These are phyloP conservation scores for Dendrobium catenatum DNA, from an alignment of 106 monocot genomes.

Conservation along the genomic window DNA sequence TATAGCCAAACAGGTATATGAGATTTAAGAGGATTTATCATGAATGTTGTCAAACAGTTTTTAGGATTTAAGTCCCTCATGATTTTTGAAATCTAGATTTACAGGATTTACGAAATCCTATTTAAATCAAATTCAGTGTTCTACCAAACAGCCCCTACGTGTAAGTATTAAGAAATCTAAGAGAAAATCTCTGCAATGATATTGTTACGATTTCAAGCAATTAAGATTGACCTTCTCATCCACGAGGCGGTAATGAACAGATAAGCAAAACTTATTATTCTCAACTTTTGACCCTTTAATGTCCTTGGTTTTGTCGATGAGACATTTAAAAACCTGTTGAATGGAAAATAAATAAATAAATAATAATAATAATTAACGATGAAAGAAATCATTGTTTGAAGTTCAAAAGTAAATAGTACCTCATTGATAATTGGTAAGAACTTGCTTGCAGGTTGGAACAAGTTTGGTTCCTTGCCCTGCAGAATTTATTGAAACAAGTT, in stretches of 20 bases:
- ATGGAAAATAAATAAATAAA: neutral
- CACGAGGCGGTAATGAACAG: slow-evolving; percentile 81
- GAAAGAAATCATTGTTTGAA: neutral
- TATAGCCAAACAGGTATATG: too few species aligned
- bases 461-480: slow-evolving; percentile 51
- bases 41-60: too few species aligned
- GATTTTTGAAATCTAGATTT: too few species aligned
- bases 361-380: too few species aligned
- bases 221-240: slow-evolving; percentile 43
- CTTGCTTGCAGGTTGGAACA: slow-evolving; percentile 76
- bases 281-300: slow-evolving; percentile 65
- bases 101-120: neutral
- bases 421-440: slow-evolving; percentile 69
- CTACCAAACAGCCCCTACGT: too few species aligned
- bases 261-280: slow-evolving; percentile 78
- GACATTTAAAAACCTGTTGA: slow-evolving; percentile 61
- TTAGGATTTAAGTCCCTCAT: too few species aligned
- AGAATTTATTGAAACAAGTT: neutral
- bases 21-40: too few species aligned
- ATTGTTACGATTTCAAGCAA: neutral
- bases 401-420: slow-evolving; percentile 18
- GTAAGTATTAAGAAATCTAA: neutral
- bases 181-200: too few species aligned
- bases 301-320: slow-evolving; percentile 48
- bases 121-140: neutral